phyloP scores from a whole-genome alignment of 768 basidiomycete genomes.

The Xerocomellus amylosporus region DNA sequence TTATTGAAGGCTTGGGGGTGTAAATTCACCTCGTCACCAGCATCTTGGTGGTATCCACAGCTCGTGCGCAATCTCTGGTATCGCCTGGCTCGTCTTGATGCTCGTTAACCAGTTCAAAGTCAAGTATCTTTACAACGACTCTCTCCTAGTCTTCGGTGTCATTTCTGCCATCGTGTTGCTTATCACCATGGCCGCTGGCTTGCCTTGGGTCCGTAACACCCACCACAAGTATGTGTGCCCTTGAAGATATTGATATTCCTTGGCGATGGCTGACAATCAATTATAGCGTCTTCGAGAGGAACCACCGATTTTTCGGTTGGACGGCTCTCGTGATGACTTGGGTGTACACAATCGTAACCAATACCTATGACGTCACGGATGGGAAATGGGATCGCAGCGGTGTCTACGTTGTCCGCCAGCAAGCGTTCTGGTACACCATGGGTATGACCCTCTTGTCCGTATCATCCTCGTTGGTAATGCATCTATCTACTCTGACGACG shows the following conservation, averaged over 20 bases:
- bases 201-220: conserved; percentile 78
- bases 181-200: conserved; percentile 59
- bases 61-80: conserved; percentile 69
- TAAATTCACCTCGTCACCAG: conserved; percentile 30
- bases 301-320: conserved; percentile 81
- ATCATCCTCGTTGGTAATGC: conserved; percentile 1
- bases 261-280: neutral
- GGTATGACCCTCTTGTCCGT: conserved; percentile 73
- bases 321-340: conserved; percentile 54
- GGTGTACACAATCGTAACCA: conserved; percentile 65
- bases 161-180: conserved; percentile 56
- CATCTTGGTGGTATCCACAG: conserved; percentile 81
- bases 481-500: neutral
- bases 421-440: conserved; percentile 75
- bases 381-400: conserved; percentile 58
- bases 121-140: conserved; percentile 48
- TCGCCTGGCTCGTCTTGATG: conserved; percentile 66
- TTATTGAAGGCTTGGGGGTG: neutral
- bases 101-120: conserved; percentile 54
- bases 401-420: conserved; percentile 55
- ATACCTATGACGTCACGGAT: conserved; percentile 56
- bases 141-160: conserved; percentile 60
- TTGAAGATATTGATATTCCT: neutral
- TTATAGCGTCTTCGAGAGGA: conserved; percentile 69
- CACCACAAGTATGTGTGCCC: conserved; percentile 68